A percentile compares a stretch with the other conserved stretches of the same genome.
Evolutionary conservation across 2,329 filamentous ascomycete species (phyloP).

Genomic region (Rhinocladiella mackenziei): DNA sequence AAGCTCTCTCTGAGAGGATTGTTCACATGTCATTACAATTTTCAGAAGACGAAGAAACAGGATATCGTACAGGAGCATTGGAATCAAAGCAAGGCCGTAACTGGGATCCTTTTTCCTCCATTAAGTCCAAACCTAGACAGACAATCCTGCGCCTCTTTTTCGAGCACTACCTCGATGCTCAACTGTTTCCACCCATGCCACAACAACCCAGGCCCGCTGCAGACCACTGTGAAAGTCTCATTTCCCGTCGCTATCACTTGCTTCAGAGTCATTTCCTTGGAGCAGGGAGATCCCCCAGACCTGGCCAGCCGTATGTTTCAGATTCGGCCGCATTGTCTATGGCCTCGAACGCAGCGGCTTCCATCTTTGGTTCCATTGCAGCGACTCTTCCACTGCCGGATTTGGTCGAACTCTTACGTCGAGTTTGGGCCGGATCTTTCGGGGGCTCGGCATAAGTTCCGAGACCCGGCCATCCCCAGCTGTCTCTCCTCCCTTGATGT

Average conservation of each 20-base stretch:
- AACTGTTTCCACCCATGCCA: too few species aligned
- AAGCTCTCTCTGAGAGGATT: too few species aligned
- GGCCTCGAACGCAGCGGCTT: conserved; percentile 18
- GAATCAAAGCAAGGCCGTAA: too few species aligned
- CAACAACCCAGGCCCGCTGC: background rate
- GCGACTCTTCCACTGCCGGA: background rate
- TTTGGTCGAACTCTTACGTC: conserved; percentile 2
- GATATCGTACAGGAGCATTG: too few species aligned
- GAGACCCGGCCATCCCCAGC: conserved; percentile 19
- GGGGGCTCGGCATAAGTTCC: conserved; percentile 3
- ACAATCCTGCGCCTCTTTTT: too few species aligned
- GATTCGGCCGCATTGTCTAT: conserved; percentile 20
- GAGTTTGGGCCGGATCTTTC: background rate
- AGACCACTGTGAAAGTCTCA: background rate
- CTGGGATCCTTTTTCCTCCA: too few species aligned
- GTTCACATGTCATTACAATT: too few species aligned
- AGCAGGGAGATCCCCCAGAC: conserved; percentile 13
- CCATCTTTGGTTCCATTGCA: conserved; percentile 7
- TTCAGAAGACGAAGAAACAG: too few species aligned
- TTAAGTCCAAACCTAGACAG: too few species aligned
- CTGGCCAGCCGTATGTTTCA: conserved; percentile 20
- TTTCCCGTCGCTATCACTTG: background rate
- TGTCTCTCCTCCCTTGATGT: conserved; percentile 9
- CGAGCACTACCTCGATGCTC: too few species aligned
- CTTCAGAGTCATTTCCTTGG: conserved; percentile 1